Conservation (phyloP, 2,329 filamentous ascomycete species). For the Aphanoascus verrucosus region DNA sequence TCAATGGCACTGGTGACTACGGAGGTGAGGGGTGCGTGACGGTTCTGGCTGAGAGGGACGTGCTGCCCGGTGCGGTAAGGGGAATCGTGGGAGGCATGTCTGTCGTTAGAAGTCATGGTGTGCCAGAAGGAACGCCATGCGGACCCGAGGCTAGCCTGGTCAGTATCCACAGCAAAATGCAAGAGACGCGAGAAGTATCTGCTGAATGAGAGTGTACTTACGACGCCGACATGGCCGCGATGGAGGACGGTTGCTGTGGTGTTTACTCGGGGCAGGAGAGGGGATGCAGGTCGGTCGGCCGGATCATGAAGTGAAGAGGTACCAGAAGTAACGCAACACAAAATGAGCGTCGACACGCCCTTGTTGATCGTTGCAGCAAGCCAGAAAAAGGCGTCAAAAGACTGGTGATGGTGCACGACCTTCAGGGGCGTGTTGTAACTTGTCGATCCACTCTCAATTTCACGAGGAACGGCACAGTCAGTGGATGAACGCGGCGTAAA, state of each 20-base stretch:
- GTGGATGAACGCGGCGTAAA: too few species aligned
- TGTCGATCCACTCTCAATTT: too few species aligned
- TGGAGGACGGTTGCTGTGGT: not conserved
- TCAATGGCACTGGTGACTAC: slow-evolving; percentile 77
- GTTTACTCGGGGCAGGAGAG: not conserved
- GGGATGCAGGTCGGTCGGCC: not conserved
- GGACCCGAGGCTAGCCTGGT: slow-evolving; percentile 47
- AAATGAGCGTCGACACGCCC: not conserved
- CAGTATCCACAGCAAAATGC: not conserved
- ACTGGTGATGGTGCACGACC: not conserved
- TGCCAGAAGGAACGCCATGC: slow-evolving; percentile 93
- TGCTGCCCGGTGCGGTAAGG: slow-evolving; percentile 85
- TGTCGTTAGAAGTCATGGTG: slow-evolving; percentile 67
- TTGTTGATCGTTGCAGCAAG: not conserved
- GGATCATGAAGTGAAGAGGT: slow-evolving; percentile 1
- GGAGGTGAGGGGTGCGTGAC: slow-evolving; percentile 72
- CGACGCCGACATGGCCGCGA: slow-evolving; percentile 10
- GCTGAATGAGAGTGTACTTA: slow-evolving; percentile 7
- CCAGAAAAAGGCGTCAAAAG: not conserved
- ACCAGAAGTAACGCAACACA: not conserved
- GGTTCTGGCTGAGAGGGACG: slow-evolving; percentile 72
- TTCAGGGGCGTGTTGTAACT: slow-evolving; percentile 4
- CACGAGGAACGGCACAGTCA: too few species aligned
- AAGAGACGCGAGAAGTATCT: not conserved
- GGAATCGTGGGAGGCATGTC: slow-evolving; percentile 84